These are phyloP conservation scores for Nakazawaea holstii DNA, from an alignment of 805 yeast species.

Conservation along the genomic window DNA sequence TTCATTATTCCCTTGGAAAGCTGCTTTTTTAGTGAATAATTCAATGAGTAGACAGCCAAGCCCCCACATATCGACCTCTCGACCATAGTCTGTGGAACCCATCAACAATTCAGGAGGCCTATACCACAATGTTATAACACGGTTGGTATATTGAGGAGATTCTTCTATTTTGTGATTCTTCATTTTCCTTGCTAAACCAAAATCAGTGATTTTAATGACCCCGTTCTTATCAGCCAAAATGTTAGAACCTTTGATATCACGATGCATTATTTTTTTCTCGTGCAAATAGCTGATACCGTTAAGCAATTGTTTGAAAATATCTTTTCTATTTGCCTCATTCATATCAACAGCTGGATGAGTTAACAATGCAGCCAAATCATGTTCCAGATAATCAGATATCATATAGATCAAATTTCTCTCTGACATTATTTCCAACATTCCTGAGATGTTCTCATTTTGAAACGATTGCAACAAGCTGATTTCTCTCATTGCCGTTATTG, in stretches of 20 bases:
- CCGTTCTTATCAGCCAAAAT: slow-evolving; percentile 62
- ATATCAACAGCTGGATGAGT: slow-evolving; percentile 67
- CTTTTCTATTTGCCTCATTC: slow-evolving; percentile 60
- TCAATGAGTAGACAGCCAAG: slow-evolving; percentile 89
- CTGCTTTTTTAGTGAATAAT: slow-evolving; percentile 65
- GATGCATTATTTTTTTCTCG: slow-evolving; percentile 60
- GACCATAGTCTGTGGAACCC: slow-evolving; percentile 86
- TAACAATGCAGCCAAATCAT: slow-evolving; percentile 84
- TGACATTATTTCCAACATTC: slow-evolving; percentile 85
- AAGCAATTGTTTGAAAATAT: slow-evolving; percentile 57
- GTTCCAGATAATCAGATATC: slow-evolving; percentile 92
- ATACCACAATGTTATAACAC: slow-evolving; percentile 96
- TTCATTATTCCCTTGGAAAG: slow-evolving; percentile 88
- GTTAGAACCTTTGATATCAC: slow-evolving; percentile 82
- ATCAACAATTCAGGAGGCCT: slow-evolving; percentile 91
- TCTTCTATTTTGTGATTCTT: slow-evolving; percentile 45
- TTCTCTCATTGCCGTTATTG: slow-evolving; percentile 92
- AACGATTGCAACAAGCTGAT: slow-evolving; percentile 79
- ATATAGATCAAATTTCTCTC: slow-evolving; percentile 71
- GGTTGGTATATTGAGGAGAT: slow-evolving; percentile 80
- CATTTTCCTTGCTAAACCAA: slow-evolving; percentile 78
- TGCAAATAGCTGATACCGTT: slow-evolving; percentile 70
- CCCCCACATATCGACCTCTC: slow-evolving; percentile 96
- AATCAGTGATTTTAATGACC: slow-evolving; percentile 67
- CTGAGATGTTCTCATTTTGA: slow-evolving; percentile 76